Percentiles rank a stretch among this genome's conserved stretches.
These are phyloP conservation scores for Teratosphaeria gauchensis DNA, from an alignment of 2,329 filamentous ascomycete species.

Conservation along the genomic window DNA sequence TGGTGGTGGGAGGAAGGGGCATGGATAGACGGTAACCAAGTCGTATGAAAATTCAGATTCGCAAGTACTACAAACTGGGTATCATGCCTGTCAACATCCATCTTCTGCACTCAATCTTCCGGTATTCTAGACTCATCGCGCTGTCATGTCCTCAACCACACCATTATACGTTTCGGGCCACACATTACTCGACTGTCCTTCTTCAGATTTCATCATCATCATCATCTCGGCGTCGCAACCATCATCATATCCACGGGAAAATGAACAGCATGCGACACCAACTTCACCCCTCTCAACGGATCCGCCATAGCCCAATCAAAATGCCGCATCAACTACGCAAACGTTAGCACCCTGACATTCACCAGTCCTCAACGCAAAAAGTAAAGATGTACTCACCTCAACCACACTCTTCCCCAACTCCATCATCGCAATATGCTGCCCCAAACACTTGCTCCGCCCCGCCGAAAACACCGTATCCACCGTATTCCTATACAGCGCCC, in stretches of 20 bases:
- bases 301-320: constrained; percentile 11
- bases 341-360: neutral
- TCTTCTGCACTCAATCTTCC: no score
- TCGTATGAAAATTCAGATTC: neutral
- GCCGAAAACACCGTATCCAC: constrained; percentile 38
- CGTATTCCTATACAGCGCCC: constrained; percentile 30
- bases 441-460: constrained; percentile 40
- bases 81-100: neutral
- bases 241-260: constrained; percentile 10
- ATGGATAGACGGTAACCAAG: neutral
- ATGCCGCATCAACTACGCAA: constrained; percentile 18
- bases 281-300: constrained; percentile 5
- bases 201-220: neutral
- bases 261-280: constrained; percentile 4
- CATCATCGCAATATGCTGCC: constrained; percentile 39
- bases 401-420: constrained; percentile 41
- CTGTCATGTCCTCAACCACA: no score
- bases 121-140: no score
- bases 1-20: neutral
- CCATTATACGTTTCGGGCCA: neutral
- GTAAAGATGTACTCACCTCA: constrained; percentile 29
- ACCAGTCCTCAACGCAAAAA: neutral
- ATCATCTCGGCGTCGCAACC: constrained; percentile 4
- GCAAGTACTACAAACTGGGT: neutral
- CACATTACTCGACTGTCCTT: neutral